These are phyloP conservation scores for Asterochloris erici DNA, from an alignment of 139 green algal genomes.

Conservation along the genomic window DNA sequence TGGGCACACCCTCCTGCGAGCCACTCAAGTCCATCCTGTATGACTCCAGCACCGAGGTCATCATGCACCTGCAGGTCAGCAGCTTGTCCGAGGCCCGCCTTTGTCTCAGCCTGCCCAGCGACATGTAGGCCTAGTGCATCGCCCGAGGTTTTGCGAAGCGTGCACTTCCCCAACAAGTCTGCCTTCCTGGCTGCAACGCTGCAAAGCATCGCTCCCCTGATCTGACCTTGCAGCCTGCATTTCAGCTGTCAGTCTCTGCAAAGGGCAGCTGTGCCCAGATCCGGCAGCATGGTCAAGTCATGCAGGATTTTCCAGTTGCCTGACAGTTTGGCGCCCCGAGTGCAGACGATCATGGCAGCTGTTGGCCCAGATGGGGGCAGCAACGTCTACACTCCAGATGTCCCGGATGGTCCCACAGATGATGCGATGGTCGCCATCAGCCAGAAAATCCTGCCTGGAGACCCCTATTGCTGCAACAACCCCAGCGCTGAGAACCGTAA, in stretches of 20 bases:
- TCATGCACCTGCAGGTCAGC: slow-evolving; percentile 23
- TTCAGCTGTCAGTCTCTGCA: background rate
- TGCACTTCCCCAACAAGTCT: background rate
- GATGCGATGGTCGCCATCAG: slow-evolving; percentile 16
- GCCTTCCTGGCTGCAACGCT: background rate
- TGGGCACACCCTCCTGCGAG: slow-evolving; percentile 15
- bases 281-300: background rate
- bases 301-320: background rate
- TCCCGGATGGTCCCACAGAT: slow-evolving; percentile 9
- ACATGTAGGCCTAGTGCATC: background rate
- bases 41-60: slow-evolving; percentile 15
- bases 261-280: background rate
- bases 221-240: background rate
- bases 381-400: background rate
- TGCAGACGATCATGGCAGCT: slow-evolving; percentile 24
- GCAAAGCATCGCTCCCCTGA: background rate
- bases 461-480: slow-evolving; percentile 19
- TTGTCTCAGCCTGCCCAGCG: background rate
- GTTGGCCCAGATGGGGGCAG: background rate
- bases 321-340: background rate
- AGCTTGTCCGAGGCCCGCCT: background rate
- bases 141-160: background rate
- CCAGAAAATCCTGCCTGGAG: background rate
- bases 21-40: background rate
- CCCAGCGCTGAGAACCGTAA: too few relatives aligned